Base-by-base conservation (phyloP, 805 yeast species). In the Candida chauliodis region DNA sequence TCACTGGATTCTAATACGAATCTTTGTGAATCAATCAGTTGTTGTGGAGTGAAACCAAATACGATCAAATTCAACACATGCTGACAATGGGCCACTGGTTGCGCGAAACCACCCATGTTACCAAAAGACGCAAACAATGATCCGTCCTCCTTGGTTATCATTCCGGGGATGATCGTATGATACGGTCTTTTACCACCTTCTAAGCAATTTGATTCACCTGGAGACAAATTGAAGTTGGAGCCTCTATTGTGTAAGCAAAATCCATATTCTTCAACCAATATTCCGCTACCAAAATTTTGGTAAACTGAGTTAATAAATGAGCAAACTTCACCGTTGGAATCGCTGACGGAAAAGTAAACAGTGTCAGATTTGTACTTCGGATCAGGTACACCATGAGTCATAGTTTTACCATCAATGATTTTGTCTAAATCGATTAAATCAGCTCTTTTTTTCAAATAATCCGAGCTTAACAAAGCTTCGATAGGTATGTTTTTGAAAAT, bases 81-180 rank as follows among this genome's bases (percentile, higher is more conserved):
- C 55, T 84, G 91, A 5, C 85, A 78, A 49, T 85, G 95, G 2
- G 90, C 90, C 49, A 83, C 87, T 2, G 95, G 95, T 56, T 86
- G 95, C 66, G 81, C 84, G 62, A 79, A 85, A 0, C 91, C 95
- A 13, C 95, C 95, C 88, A 84, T 84, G 44, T 82, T 84, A 35
- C 91, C 93, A 48, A 71, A 81, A n/a, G 81, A 62, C 1, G 89
- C 88, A 50, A 70, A 79, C n/a, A 85, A 58, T 4, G 52, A 48
- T 14, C 55, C 58, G 19, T 74, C 75, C 4, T 43, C 44, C 21
- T 58, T 63, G 10, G 95, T 85, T 21, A 85, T 74, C 80, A 85
- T 73, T 0, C 88, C 86, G 1, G 95, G 95, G 42, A 85, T 84
- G 42, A 85, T 85, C 0, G 95, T 86, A 52, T 86, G 95, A 57